Conservation (phyloP, 1,284 basidiomycete genomes). For the Trichosporon faecale region DNA sequence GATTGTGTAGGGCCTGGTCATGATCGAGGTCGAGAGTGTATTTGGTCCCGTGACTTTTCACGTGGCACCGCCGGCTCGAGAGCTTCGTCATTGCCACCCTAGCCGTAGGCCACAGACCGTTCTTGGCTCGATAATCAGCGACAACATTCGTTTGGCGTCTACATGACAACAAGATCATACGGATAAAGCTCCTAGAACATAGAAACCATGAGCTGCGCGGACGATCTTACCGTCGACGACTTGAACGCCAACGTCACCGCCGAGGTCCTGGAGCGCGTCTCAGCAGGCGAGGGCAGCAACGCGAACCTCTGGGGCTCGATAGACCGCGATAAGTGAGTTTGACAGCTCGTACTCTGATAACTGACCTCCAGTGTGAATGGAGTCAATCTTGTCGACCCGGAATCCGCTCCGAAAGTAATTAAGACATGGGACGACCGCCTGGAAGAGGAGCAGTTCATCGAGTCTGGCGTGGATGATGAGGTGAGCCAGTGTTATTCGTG, state of each 20-base stretch:
- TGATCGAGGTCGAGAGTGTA: not conserved
- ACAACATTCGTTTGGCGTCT: not conserved
- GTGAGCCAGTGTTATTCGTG: constrained; percentile 32
- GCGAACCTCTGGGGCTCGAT: constrained; percentile 50
- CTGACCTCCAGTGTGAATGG: constrained; percentile 45
- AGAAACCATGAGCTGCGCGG: constrained; percentile 49
- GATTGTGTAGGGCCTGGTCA: not conserved
- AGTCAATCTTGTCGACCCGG: constrained; percentile 42
- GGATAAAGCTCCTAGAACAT: not conserved
- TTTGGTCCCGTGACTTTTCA: constrained; percentile 7
- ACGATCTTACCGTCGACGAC: constrained; percentile 51
- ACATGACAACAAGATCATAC: not conserved
- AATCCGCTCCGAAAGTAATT: constrained; percentile 46
- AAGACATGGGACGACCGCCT: constrained; percentile 53
- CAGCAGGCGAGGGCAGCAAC: constrained; percentile 49
- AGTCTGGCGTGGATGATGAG: constrained; percentile 52
- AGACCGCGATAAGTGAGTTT: constrained; percentile 48
- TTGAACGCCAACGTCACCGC: constrained; percentile 38
- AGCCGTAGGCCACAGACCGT: not conserved
- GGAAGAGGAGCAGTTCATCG: constrained; percentile 43
- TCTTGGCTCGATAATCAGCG: not conserved
- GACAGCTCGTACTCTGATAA: not conserved
- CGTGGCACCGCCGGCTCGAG: not conserved
- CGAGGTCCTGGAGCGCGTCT: constrained; percentile 48
- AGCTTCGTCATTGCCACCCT: constrained; percentile 11